Evolutionary conservation across 371 early-diverging fungal species (phyloP).

Genomic region (Apophysomyces sp.): DNA sequence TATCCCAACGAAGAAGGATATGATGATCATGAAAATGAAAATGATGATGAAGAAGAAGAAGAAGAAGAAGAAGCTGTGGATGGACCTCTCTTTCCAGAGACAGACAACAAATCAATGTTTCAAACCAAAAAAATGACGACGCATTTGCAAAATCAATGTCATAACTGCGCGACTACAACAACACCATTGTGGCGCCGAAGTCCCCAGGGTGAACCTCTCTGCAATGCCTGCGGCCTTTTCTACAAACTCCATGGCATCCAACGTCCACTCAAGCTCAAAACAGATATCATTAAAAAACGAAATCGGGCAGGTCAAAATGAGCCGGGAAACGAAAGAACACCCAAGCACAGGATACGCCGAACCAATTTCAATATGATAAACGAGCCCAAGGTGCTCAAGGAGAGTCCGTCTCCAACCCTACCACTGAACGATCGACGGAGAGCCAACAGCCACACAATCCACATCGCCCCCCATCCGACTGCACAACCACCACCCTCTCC

Average conservation of each 20-base stretch:
- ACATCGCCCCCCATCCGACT: background rate
- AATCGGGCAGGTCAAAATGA: conserved; percentile 42
- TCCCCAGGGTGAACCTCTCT: conserved; percentile 61
- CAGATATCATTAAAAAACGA: conserved; percentile 81
- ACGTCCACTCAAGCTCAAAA: conserved; percentile 76
- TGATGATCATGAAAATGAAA: no score
- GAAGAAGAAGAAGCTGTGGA: background rate
- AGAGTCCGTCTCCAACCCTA: background rate
- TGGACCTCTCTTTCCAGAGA: background rate
- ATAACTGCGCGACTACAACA: conserved; percentile 86
- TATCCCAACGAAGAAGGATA: background rate
- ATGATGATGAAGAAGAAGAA: no score
- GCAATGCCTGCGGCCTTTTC: conserved; percentile 65
- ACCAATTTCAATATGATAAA: background rate
- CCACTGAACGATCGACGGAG: background rate
- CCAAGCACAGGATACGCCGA: background rate
- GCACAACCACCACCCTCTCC: background rate
- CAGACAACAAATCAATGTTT: background rate
- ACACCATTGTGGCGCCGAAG: conserved; percentile 97
- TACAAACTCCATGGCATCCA: conserved; percentile 83
- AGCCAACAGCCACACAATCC: background rate
- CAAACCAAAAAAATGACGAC: background rate
- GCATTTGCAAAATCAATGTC: conserved; percentile 51
- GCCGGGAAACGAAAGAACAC: background rate
- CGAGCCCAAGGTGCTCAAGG: background rate